phyloP scores from a whole-genome alignment of 352 stramenopile genomes.

The Globisporangium barbulae region DNA sequence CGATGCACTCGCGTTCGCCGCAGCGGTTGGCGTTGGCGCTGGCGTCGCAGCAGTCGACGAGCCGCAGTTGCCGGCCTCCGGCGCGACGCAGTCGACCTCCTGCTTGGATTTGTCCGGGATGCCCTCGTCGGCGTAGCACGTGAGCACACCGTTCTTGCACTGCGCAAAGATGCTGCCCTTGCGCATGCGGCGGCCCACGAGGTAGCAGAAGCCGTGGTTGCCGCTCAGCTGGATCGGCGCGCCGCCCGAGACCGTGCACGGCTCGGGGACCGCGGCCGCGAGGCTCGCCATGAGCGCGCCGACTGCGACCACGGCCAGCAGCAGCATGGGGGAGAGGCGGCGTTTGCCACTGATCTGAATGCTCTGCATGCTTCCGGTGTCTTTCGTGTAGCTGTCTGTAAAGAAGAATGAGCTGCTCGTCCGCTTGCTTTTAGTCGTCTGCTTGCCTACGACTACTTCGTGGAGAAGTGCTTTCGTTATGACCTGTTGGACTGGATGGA shows the following conservation, averaged over 20 bases:
- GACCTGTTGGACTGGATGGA: constrained; percentile 7
- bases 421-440: neutral
- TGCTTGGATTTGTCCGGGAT: constrained; percentile 38
- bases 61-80: constrained; percentile 30
- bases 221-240: constrained; percentile 30
- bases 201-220: constrained; percentile 44
- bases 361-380: constrained; percentile 2
- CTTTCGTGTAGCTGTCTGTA: neutral
- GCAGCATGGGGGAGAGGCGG: neutral
- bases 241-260: constrained; percentile 28
- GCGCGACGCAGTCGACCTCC: constrained; percentile 26
- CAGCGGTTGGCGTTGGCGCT: neutral
- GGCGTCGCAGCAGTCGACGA: constrained; percentile 12
- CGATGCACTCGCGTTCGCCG: constrained; percentile 10
- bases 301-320: neutral
- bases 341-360: neutral
- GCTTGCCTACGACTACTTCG: neutral
- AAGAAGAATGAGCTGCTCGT: neutral
- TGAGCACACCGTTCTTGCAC: constrained; percentile 32
- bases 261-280: neutral
- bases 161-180: constrained; percentile 33
- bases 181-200: constrained; percentile 42
- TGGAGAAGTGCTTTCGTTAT: neutral
- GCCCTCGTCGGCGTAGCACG: constrained; percentile 39
- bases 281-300: constrained; percentile 1